Percentiles rank a stretch among this genome's conserved stretches.
phyloP scores from a whole-genome alignment of 148 eudicot species.

The Agrostemma githago region DNA sequence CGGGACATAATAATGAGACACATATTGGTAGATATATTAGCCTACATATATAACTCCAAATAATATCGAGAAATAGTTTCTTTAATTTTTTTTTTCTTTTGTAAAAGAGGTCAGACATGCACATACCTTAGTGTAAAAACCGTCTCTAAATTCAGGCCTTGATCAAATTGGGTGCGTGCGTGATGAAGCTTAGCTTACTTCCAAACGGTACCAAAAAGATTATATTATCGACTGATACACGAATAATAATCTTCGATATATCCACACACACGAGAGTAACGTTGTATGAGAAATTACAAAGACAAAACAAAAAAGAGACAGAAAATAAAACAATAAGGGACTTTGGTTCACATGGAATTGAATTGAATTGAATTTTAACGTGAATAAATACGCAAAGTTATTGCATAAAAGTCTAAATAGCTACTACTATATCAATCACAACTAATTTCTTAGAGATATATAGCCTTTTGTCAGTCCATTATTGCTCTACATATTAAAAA shows the following conservation, averaged over 20 bases:
- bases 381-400: neutral
- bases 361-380: neutral
- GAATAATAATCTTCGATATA: too few species aligned
- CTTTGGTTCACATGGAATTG: neutral
- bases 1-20: neutral
- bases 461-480: conserved; percentile 28
- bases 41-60: conserved; percentile 2
- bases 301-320: conserved; percentile 1
- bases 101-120: too few species aligned
- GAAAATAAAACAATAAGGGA: neutral
- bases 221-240: too few species aligned
- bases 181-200: neutral
- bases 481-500: conserved; percentile 7
- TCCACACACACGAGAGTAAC: conserved; percentile 19
- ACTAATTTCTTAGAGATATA: conserved; percentile 14
- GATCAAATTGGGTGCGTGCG: neutral
- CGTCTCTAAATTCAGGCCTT: neutral
- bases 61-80: neutral
- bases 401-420: conserved; percentile 1
- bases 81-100: too few species aligned
- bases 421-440: neutral
- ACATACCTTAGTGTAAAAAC: conserved; percentile 10
- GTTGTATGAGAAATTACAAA: conserved; percentile 8
- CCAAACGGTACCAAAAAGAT: neutral
- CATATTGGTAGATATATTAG: neutral